phyloP scores from a whole-genome alignment of 1,139 yeast genomes.

The Kodamaea suecica region DNA sequence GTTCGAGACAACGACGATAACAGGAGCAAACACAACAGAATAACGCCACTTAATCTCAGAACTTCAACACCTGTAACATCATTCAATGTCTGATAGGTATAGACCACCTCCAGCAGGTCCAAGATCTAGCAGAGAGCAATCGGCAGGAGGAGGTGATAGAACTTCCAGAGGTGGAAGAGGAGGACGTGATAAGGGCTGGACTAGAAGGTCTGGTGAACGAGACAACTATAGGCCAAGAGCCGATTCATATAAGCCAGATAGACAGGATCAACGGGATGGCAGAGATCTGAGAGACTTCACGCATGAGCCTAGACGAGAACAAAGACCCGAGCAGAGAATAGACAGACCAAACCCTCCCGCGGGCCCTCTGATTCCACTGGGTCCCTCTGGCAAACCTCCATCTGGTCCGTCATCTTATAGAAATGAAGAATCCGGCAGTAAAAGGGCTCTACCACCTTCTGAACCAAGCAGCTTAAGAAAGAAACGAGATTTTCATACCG shows the following conservation, averaged over 20 bases:
- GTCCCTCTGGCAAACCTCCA: conserved; percentile 3
- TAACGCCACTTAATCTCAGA: too few species aligned
- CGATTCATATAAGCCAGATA: conserved; percentile 12
- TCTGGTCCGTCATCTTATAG: conserved; percentile 7
- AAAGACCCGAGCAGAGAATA: neutral
- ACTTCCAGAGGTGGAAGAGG: conserved; percentile 5
- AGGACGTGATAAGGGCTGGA: neutral
- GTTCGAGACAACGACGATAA: too few species aligned
- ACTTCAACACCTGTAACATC: too few species aligned
- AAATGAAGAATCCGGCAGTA: conserved; percentile 10
- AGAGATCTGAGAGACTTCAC: conserved; percentile 6
- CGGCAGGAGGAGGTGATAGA: conserved; percentile 8
- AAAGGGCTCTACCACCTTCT: conserved; percentile 20
- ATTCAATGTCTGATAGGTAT: conserved; percentile 44
- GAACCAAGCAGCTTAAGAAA: conserved; percentile 21
- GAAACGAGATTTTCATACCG: conserved; percentile 14
- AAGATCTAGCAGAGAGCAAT: conserved; percentile 25
- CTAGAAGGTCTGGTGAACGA: conserved; percentile 10
- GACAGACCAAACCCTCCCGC: neutral
- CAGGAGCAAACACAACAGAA: too few species aligned
- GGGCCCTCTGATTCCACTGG: conserved; percentile 1
- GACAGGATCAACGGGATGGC: conserved; percentile 1
- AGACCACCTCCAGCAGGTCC: conserved; percentile 44
- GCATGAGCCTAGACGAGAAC: conserved; percentile 6
- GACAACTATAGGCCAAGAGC: conserved; percentile 14